A percentile compares a stretch with the other conserved stretches of the same genome.
Evolutionary conservation across 495 filamentous ascomycete species (phyloP).

Genomic region (Penicillium simplicissimum): DNA sequence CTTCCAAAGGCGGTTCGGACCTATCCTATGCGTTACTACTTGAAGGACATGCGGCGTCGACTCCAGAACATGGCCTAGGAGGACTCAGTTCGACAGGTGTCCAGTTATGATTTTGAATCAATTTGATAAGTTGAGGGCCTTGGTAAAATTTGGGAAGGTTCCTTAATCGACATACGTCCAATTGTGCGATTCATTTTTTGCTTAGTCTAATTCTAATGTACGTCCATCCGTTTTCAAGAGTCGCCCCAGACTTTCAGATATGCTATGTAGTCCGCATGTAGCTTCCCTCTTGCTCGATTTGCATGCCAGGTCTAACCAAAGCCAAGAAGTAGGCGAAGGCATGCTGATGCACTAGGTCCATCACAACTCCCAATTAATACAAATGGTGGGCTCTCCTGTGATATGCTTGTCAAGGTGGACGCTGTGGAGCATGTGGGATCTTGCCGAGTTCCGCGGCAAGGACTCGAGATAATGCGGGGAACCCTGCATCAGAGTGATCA

Average conservation of each 20-base stretch:
- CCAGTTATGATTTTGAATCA: background rate
- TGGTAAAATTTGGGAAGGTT: background rate
- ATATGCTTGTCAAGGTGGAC: too few species aligned
- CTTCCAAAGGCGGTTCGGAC: slow-evolving; percentile 34
- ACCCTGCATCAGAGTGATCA: background rate
- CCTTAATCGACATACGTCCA: background rate
- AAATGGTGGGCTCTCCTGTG: background rate
- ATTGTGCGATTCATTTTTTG: too few species aligned
- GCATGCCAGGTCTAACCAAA: too few species aligned
- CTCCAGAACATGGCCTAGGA: slow-evolving; percentile 12
- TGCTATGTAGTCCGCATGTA: too few species aligned
- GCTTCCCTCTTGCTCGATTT: too few species aligned
- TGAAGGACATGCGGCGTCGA: slow-evolving; percentile 43
- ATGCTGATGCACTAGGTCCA: too few species aligned
- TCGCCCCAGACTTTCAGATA: too few species aligned
- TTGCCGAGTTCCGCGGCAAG: slow-evolving; percentile 28
- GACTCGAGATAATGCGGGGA: background rate
- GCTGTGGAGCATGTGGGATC: background rate
- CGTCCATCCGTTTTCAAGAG: too few species aligned
- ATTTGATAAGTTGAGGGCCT: background rate
- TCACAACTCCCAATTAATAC: too few species aligned
- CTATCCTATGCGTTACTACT: slow-evolving; percentile 38
- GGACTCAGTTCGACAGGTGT: background rate
- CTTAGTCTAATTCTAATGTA: too few species aligned
- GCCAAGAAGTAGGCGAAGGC: too few species aligned